Evolutionary conservation across 2,329 filamentous ascomycete genomes (phyloP).

Genomic region (Colletotrichum gigasporum): DNA sequence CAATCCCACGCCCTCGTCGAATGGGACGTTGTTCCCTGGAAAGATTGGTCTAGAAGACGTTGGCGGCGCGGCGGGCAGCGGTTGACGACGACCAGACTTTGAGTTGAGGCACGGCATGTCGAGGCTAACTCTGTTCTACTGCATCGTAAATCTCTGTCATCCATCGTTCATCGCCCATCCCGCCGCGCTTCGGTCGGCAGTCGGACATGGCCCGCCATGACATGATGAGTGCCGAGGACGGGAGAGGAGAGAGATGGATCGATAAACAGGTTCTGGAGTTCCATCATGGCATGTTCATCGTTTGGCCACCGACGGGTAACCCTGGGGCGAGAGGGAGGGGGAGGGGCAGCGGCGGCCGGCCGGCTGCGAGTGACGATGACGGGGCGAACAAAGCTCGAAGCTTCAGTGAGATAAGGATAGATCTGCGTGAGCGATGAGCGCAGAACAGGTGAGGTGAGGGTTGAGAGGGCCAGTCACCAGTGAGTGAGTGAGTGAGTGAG

Average conservation of each 20-base stretch:
- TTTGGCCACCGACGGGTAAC: conserved; percentile 23
- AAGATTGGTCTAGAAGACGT: conserved; percentile 19
- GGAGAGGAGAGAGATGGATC: not conserved
- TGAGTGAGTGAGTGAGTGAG: not conserved
- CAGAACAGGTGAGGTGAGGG: conserved; percentile 2
- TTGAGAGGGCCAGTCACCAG: not conserved
- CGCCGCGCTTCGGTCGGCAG: conserved; percentile 4
- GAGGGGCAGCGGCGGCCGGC: not conserved
- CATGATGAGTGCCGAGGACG: conserved; percentile 10
- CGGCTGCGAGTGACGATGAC: conserved; percentile 16
- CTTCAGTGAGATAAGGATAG: conserved; percentile 6
- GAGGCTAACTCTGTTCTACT: conserved; percentile 10
- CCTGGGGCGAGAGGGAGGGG: conserved; percentile 16
- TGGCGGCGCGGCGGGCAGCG: conserved; percentile 3
- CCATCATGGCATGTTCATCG: conserved; percentile 27
- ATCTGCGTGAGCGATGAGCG: conserved; percentile 21
- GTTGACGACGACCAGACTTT: conserved; percentile 1
- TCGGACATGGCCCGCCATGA: not conserved
- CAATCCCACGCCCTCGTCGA: conserved; percentile 2
- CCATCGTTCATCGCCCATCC: too few relatives aligned
- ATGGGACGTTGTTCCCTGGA: not conserved
- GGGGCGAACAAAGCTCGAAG: conserved; percentile 8
- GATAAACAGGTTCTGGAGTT: not conserved
- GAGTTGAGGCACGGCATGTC: conserved; percentile 6
- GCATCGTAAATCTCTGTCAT: not conserved